phyloP scores from a whole-genome alignment of 129 eudicot species.

The Escallonia herrerae region DNA sequence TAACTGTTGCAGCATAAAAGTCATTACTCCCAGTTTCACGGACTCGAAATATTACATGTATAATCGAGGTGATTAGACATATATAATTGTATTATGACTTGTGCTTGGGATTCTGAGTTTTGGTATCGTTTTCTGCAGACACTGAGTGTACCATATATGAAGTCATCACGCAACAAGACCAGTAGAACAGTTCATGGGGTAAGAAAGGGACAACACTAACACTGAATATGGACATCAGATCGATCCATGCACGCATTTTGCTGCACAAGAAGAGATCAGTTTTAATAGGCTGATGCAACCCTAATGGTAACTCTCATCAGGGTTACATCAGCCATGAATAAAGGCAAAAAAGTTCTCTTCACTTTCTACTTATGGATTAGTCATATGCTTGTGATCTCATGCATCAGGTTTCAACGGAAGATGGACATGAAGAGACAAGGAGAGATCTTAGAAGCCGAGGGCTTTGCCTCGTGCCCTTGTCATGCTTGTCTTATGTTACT shows the following conservation, averaged over 20 bases:
- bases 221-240: too few species aligned
- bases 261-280: too few species aligned
- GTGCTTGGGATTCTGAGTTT: neutral
- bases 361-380: too few species aligned
- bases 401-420: conserved; percentile 26
- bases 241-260: too few species aligned
- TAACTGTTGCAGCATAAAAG: neutral
- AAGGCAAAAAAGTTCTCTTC: too few species aligned
- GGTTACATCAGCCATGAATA: too few species aligned
- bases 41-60: neutral
- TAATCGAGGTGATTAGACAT: neutral
- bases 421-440: conserved; percentile 33
- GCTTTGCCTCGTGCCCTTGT: conserved; percentile 69
- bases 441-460: conserved; percentile 76
- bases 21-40: neutral
- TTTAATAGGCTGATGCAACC: too few species aligned
- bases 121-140: conserved; percentile 35
- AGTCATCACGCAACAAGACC: conserved; percentile 53
- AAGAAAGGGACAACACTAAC: conserved; percentile 9
- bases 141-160: conserved; percentile 88
- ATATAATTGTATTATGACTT: neutral
- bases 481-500: conserved; percentile 74
- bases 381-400: too few species aligned
- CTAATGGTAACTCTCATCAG: too few species aligned
- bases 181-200: conserved; percentile 49